Base-by-base conservation (phyloP, 2,329 filamentous ascomycete genomes). In the Fusarium denticulatum region DNA sequence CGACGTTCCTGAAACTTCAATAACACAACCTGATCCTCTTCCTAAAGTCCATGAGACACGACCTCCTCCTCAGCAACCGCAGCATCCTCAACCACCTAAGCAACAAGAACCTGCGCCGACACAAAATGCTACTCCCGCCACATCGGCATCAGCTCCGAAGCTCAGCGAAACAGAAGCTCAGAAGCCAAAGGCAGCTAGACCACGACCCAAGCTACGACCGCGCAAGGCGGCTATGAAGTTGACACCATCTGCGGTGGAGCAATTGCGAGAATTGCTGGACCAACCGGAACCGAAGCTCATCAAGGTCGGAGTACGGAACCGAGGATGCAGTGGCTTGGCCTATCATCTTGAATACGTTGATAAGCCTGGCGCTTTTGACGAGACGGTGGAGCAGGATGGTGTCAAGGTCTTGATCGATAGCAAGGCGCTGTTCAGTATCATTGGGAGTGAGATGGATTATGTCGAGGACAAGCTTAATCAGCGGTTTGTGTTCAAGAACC, bases 391-490 rank as follows among this genome's bases (percentile, higher is more conserved):
- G 80, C 96, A 99, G 81, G 96, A 98, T 79, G 96, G 96, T 0
- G 96, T 99, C 64, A 96, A 94, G 83, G 96, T 99, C 39, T 82
- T 98, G 81, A 96, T 99, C 64, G 96, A 99, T 82, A 97, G 94
- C 87, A 98, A 98, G 86, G 96, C 96, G 46, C 85, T 99, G 56
- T 95, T 99, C 81, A 98, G 96, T 83, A 98, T 99, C 60, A 98
- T 99, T 78, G 96, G 96, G 10, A 97, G 93, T 80, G 96, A 98
- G 85, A 99, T 99, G 96, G 96, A 99, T 80, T 99, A 96, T 95
- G 88, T 96, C 16, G 95, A 98, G 84, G 96, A 98, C 78, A 97
- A 97, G 85, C 85, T 99, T 73, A 97, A 93, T 81, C 90, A 95
- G 83, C 88, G 94, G 74, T 99, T 99, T 82, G 91, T 97, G 57